Conservation (phyloP, 345 rosid species). For the Sonneratia caseolaris region DNA sequence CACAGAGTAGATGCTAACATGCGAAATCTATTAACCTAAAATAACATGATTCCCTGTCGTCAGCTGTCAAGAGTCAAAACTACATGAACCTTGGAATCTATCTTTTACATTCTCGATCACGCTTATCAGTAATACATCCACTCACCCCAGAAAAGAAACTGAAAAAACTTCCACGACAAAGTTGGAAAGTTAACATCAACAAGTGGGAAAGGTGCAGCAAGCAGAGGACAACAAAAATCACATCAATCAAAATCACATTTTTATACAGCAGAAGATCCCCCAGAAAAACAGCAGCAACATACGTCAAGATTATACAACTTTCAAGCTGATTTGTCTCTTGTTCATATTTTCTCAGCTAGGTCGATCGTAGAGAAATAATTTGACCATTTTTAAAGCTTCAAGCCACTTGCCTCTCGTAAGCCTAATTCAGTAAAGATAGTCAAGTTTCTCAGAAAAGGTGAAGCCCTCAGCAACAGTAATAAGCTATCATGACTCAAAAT, state of each 20-base stretch:
- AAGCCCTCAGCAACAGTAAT: neutral
- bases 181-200: neutral
- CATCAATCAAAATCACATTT: neutral
- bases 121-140: neutral
- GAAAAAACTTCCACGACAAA: neutral
- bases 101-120: too few species aligned
- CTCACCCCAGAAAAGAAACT: neutral
- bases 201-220: too few species aligned
- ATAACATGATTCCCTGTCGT: neutral
- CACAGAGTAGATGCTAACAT: neutral
- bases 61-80: too few species aligned
- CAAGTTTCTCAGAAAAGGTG: neutral
- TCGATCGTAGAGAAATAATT: neutral
- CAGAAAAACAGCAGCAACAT: too few species aligned
- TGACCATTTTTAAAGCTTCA: neutral
- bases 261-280: neutral
- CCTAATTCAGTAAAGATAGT: neutral
- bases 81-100: too few species aligned
- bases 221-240: neutral
- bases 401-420: neutral
- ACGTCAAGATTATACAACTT: too few species aligned
- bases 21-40: neutral
- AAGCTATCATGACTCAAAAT: neutral
- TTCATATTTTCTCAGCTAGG: too few species aligned
- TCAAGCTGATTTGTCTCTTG: too few species aligned